These are phyloP conservation scores for Sphagnum contortum DNA, from an alignment of 225 moss, liverwort and hornwort species.

Conservation along the genomic window DNA sequence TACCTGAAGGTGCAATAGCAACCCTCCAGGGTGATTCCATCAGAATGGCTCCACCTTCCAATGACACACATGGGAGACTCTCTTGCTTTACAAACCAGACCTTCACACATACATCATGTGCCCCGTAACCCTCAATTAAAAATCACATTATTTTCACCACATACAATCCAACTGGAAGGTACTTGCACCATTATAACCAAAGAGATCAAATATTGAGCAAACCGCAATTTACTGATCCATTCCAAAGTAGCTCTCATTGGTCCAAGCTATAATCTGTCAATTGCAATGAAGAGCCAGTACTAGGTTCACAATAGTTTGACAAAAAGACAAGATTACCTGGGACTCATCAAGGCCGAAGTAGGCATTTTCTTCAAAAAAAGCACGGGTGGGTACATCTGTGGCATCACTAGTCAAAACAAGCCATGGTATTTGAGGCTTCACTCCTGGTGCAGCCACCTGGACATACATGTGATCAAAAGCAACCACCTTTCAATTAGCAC, in stretches of 20 bases:
- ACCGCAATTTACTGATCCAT: too few species aligned
- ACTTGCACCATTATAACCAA: too few species aligned
- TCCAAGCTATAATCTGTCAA: too few species aligned
- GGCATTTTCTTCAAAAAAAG: conserved; percentile 46
- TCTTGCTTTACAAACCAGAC: conserved; percentile 91
- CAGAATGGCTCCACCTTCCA: conserved; percentile 37
- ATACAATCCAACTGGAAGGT: too few species aligned
- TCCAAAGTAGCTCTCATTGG: too few species aligned
- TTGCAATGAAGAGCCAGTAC: too few species aligned
- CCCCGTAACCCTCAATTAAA: too few species aligned
- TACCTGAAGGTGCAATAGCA: conserved; percentile 73
- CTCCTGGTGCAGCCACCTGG: conserved; percentile 32
- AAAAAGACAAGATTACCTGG: conserved; percentile 32
- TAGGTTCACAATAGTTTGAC: too few species aligned
- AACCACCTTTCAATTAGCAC: background rate
- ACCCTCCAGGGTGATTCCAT: conserved; percentile 83
- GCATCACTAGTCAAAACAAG: conserved; percentile 85
- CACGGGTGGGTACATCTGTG: conserved; percentile 52
- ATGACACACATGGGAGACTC: conserved; percentile 68
- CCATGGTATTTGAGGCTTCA: conserved; percentile 65
- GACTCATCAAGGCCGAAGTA: conserved; percentile 69
- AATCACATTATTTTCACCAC: too few species aligned
- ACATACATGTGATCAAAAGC: background rate
- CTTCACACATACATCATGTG: conserved; percentile 14
- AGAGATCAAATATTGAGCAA: too few species aligned